Evolutionary conservation across 768 basidiomycete genomes (phyloP).

Genomic region (Russula virescens): DNA sequence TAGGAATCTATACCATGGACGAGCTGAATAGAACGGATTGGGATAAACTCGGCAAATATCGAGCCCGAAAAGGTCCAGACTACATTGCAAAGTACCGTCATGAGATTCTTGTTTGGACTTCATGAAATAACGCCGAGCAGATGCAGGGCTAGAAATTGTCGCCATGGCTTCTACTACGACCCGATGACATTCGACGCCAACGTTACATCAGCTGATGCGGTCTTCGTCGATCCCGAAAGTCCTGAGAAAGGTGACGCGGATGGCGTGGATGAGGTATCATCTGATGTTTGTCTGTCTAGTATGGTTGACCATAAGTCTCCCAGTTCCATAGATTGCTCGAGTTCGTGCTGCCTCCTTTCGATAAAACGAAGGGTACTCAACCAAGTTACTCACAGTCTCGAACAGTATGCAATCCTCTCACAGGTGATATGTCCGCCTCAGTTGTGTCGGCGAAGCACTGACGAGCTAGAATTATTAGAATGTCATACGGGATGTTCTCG

Average conservation of each 20-base stretch:
- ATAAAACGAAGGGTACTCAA: background rate
- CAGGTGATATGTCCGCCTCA: background rate
- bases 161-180: background rate
- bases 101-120: background rate
- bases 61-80: background rate
- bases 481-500: constrained; percentile 14
- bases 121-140: constrained; percentile 4
- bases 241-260: background rate
- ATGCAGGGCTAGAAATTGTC: constrained; percentile 8
- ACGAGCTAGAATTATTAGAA: background rate
- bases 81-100: constrained; percentile 3
- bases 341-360: constrained; percentile 5
- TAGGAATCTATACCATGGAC: constrained; percentile 12
- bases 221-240: background rate
- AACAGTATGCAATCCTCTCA: constrained; percentile 16
- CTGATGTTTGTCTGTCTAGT: background rate
- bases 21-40: constrained; percentile 12
- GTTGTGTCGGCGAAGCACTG: background rate
- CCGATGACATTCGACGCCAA: constrained; percentile 2
- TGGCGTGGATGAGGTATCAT: constrained; percentile 13
- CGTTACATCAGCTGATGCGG: background rate
- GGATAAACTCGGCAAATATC: constrained; percentile 7
- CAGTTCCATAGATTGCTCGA: constrained; percentile 13
- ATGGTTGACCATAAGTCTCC: background rate
- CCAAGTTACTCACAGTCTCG: constrained; percentile 3